A percentile compares a stretch with the other conserved stretches of the same genome.
Conservation (phyloP, 2,329 filamentous ascomycete species). For the Xylaria sp. region DNA sequence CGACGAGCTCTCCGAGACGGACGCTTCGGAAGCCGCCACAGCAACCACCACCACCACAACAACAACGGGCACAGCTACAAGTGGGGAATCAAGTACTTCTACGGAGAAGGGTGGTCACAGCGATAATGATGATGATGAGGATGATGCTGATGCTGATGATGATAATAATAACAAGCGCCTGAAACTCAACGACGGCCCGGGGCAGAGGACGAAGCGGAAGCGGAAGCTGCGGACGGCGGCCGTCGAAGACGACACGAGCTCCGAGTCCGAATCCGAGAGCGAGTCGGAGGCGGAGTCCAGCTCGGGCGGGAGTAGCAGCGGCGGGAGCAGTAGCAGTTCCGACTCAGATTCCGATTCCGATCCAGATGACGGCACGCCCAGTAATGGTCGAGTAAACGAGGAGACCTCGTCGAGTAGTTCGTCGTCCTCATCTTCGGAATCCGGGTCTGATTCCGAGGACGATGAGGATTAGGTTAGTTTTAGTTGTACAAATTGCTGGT, state of each 20-base stretch:
- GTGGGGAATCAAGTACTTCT: slow-evolving; percentile 35
- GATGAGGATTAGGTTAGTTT: slow-evolving; percentile 42
- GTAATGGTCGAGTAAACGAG: slow-evolving; percentile 31
- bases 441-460: slow-evolving; percentile 50
- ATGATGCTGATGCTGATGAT: slow-evolving; percentile 47
- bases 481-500: slow-evolving; percentile 4
- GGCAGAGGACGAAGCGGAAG: slow-evolving; percentile 60
- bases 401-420: slow-evolving; percentile 55
- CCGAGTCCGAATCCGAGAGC: slow-evolving; percentile 51
- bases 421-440: slow-evolving; percentile 53
- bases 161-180: slow-evolving; percentile 55
- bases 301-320: slow-evolving; percentile 43
- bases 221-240: slow-evolving; percentile 63
- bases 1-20: slow-evolving; percentile 64
- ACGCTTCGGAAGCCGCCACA: slow-evolving; percentile 51
- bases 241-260: slow-evolving; percentile 55
- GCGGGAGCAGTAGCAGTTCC: slow-evolving; percentile 41
- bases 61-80: slow-evolving; percentile 34
- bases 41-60: slow-evolving; percentile 39
- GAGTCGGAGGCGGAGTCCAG: slow-evolving; percentile 52
- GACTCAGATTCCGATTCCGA: slow-evolving; percentile 50
- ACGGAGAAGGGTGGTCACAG: slow-evolving; percentile 41
- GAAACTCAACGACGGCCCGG: slow-evolving; percentile 58
- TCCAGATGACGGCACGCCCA: slow-evolving; percentile 11
- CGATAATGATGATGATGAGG: slow-evolving; percentile 51